A percentile compares a stretch with the other conserved stretches of the same genome.
These are phyloP conservation scores for Wallacemonas rigidus DNA, from an alignment of 208 protist species.

Conservation along the genomic window DNA sequence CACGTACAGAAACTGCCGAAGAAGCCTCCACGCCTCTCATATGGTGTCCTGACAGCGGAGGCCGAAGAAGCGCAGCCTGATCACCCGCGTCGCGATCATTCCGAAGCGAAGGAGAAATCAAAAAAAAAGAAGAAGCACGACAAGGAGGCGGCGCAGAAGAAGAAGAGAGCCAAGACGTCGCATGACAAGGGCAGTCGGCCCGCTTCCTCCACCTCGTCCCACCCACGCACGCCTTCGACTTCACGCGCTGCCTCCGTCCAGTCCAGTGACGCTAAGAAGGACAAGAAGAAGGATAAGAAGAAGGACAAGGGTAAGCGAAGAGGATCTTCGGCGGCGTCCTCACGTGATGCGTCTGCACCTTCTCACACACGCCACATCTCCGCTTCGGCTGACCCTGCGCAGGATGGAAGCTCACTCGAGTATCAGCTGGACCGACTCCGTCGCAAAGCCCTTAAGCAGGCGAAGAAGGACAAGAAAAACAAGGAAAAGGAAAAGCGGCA, in stretches of 20 bases:
- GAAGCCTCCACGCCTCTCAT: slow-evolving; percentile 3
- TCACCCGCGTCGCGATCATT: background rate
- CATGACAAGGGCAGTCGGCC: background rate
- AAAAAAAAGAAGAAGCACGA: slow-evolving; percentile 22
- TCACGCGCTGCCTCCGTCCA: background rate
- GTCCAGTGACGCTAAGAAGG: background rate
- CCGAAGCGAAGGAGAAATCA: background rate
- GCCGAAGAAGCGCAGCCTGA: background rate
- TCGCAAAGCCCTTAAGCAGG: slow-evolving; percentile 10
- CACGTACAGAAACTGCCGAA: background rate
- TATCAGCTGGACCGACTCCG: slow-evolving; percentile 19
- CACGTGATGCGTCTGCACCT: background rate
- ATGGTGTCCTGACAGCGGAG: slow-evolving; percentile 8
- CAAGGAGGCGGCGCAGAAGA: slow-evolving; percentile 20
- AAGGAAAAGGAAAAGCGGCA: slow-evolving; percentile 20
- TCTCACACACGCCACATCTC: background rate
- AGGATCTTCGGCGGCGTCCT: background rate
- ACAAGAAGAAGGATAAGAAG: slow-evolving; percentile 17
- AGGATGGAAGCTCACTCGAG: slow-evolving; percentile 14
- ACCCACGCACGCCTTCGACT: background rate
- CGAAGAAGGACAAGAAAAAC: slow-evolving; percentile 22
- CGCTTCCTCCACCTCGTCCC: background rate
- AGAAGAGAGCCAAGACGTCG: slow-evolving; percentile 15
- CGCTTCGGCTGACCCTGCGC: background rate
- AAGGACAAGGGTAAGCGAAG: slow-evolving; percentile 15